Percentiles rank a stretch among this genome's conserved stretches.
Conservation (phyloP, 2,329 filamentous ascomycete genomes). For the Cordyceps javanica region DNA sequence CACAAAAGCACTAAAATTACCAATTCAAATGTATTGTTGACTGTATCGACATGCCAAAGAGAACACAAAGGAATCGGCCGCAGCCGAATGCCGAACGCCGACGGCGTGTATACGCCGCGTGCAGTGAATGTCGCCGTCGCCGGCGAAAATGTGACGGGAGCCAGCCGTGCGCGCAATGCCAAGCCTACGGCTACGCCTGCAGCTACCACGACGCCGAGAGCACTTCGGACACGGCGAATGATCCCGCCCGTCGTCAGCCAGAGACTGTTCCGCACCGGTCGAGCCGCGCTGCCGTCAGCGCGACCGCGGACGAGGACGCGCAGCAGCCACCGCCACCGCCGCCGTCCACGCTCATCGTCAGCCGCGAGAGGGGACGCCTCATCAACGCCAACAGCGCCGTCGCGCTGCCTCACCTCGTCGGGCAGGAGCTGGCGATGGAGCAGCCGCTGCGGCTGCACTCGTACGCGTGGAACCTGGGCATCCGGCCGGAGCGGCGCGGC, state of each 20-base stretch:
- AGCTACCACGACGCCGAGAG: neutral
- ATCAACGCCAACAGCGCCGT: slow-evolving; percentile 16
- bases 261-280: neutral
- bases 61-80: neutral
- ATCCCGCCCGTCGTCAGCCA: neutral
- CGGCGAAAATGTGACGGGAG: slow-evolving; percentile 17
- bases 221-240: neutral
- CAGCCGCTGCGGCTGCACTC: slow-evolving; percentile 17
- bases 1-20: neutral
- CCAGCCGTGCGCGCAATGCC: slow-evolving; percentile 14
- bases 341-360: slow-evolving; percentile 1
- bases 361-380: slow-evolving; percentile 10
- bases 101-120: slow-evolving; percentile 13
- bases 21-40: too few relatives aligned
- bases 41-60: slow-evolving; percentile 5
- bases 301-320: neutral
- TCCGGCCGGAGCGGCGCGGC: slow-evolving; percentile 13
- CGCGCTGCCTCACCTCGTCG: slow-evolving; percentile 16
- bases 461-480: slow-evolving; percentile 18
- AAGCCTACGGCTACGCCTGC: slow-evolving; percentile 15
- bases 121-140: slow-evolving; percentile 14
- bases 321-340: neutral
- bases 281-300: neutral
- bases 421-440: slow-evolving; percentile 11
- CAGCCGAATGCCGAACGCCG: slow-evolving; percentile 1